Conservation (phyloP, 176 grass and related monocot species). For the Musa troglodytarum region DNA sequence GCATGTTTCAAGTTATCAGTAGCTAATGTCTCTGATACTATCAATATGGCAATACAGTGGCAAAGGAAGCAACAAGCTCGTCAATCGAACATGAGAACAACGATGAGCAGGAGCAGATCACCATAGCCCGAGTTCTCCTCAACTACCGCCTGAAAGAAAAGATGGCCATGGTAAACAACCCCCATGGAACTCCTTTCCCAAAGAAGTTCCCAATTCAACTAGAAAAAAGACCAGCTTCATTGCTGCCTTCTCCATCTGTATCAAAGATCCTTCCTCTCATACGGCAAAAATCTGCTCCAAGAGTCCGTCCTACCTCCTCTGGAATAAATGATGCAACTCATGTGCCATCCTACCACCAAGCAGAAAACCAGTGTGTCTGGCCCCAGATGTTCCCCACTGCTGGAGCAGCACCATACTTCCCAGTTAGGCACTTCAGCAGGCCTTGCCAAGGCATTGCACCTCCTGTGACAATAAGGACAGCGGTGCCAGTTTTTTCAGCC, state of each 20-base stretch:
- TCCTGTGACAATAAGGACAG: constrained; percentile 83
- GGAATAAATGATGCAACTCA: constrained; percentile 29
- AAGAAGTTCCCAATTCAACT: constrained; percentile 88
- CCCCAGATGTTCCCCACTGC: constrained; percentile 60
- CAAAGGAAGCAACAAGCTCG: constrained; percentile 50
- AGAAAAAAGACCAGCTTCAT: constrained; percentile 44
- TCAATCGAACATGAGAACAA: constrained; percentile 72
- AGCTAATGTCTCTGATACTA: constrained; percentile 12
- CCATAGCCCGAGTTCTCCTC: constrained; percentile 83
- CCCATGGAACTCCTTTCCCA: constrained; percentile 66
- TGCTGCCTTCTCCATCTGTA: constrained; percentile 44
- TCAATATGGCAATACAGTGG: constrained; percentile 40
- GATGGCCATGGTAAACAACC: constrained; percentile 80
- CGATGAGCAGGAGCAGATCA: constrained; percentile 94
- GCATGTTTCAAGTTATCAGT: not conserved
- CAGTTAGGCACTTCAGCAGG: constrained; percentile 58
- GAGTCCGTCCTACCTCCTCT: constrained; percentile 41
- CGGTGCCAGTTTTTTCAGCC: constrained; percentile 91
- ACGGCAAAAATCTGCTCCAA: constrained; percentile 53
- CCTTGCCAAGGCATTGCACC: constrained; percentile 82
- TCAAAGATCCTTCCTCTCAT: constrained; percentile 90
- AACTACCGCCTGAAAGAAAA: constrained; percentile 84
- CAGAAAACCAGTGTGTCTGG: constrained; percentile 32
- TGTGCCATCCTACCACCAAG: constrained; percentile 10
- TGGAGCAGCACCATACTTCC: constrained; percentile 70